Evolutionary conservation across 345 rosid genomes (phyloP), one percentile per base, ranked within the genome.

Genomic region (Syzygium oleosum): DNA sequence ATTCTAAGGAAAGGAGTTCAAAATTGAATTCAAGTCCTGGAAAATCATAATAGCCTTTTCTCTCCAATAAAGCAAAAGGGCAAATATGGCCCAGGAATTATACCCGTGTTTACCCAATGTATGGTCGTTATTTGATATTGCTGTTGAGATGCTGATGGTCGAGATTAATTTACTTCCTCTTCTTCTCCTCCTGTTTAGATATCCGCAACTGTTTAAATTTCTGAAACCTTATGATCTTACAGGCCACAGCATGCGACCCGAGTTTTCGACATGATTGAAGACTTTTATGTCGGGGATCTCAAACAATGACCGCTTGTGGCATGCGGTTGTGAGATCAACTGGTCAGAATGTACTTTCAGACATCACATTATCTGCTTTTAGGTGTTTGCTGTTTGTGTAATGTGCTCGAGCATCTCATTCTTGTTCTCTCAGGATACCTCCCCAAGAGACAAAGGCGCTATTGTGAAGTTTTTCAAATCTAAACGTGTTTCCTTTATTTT

Each of bases 161-260:
- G 19, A 34, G 61, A 84, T 53, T 23, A 31, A 84, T 84, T 73
- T 34, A 5, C 25, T 34, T 84, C 27, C 59, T 52, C 63, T 54
- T 53, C 56, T 51, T 38, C 56, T 53, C 55, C 49, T 14, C 15
- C 46, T 84, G 0, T 41, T 38, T 46, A 49, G 12, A 84, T 15
- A 23, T 84, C 25, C 19, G 25, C 80, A 34, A 19, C 51, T 53
- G 63, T 84, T 25, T 84, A 29, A 84, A 29, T 25, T 31, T 54
- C 59, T 34, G 56, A 52, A 31, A 84, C 46, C 41, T 6, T 34
- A 5, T 38, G 29, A 51, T 23, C 59, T 58, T 23, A 7, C 93
- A 95, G 96, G 91, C 99, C 99, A 41, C 99, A 97, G 88, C 98
- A 96, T 84, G 96, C 94, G 0, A 93, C 94, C 86, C 92, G 95